Evolutionary conservation across 805 yeast species (phyloP), one percentile per base, ranked within the genome.

Genomic region (Myxozyma sirexii): DNA sequence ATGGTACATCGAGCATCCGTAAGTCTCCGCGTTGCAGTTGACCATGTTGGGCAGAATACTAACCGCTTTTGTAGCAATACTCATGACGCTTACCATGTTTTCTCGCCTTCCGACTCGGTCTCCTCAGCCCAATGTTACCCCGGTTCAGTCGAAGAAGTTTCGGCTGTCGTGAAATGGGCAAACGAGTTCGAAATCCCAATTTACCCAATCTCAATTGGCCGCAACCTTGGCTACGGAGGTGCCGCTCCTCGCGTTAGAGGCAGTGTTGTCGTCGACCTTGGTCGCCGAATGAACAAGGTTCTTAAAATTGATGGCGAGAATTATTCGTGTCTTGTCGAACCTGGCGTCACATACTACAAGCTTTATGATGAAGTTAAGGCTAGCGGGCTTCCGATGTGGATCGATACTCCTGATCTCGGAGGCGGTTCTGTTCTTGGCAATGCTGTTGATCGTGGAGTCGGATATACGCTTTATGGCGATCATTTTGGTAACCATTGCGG

Each of bases 1-100:
- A 6, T 50, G 54, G 54, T 50, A 50, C 45, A 50, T 50, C 38
- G 54, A 50, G 54, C 54, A 50, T 39, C 54, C 45, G 45, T 50
- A 38, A 2, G 54, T 39, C 33, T 6, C 33, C 33, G 12, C 13
- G n/a, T n/a, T n/a, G n/a, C n/a, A n/a, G n/a, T n/a, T n/a, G n/a
- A n/a, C n/a, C n/a, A n/a, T n/a, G n/a, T n/a, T n/a, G n/a, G n/a
- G n/a, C n/a, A n/a, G n/a, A n/a, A n/a, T n/a, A n/a, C n/a, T n/a
- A n/a, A n/a, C n/a, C n/a, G n/a, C n/a, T n/a, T n/a, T n/a, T 5
- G 6, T 24, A 50, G 54, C 3, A 50, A 50, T 43, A 50, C 54
- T 5, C 54, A 50, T 21, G 54, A 50, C n/a, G 54, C 54, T 8
- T 39, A 26, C 37, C 54, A 50, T 17, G 23, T 50, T 13, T 17